Evolutionary conservation across 805 yeast species (phyloP).

Genomic region (Nematodospora valgi): DNA sequence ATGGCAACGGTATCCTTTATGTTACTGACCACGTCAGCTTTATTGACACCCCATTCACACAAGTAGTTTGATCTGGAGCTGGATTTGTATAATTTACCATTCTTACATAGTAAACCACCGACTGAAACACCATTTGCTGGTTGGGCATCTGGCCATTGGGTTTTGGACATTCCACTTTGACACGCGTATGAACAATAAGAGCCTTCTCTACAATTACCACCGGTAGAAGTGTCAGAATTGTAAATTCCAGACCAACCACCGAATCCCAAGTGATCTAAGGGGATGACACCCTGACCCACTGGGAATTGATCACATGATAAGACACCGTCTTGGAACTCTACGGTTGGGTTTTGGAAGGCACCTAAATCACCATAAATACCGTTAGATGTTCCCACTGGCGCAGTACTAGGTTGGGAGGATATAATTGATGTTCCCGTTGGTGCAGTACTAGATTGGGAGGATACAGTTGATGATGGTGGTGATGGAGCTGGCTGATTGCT

Average conservation of each 20-base stretch:
- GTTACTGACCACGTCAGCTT: constrained; percentile 53
- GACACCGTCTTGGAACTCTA: constrained; percentile 65
- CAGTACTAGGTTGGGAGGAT: constrained; percentile 8
- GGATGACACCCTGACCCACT: constrained; percentile 68
- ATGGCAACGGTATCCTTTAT: constrained; percentile 54
- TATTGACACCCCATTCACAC: constrained; percentile 62
- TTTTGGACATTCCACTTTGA: constrained; percentile 77
- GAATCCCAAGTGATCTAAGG: constrained; percentile 38
- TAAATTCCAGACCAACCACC: constrained; percentile 46
- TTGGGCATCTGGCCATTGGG: constrained; percentile 72
- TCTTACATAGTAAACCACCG: constrained; percentile 65
- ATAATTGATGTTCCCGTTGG: constrained; percentile 5
- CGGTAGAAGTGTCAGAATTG: constrained; percentile 45
- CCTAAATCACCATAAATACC: constrained; percentile 49
- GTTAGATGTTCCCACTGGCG: constrained; percentile 3
- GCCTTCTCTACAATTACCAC: constrained; percentile 54
- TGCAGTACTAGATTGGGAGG: constrained; percentile 9
- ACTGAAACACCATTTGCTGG: constrained; percentile 67
- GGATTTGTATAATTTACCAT: constrained; percentile 61
- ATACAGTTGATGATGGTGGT: constrained; percentile 12
- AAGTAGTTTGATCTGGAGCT: constrained; percentile 48
- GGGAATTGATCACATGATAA: constrained; percentile 68
- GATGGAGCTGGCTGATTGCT: constrained; percentile 20
- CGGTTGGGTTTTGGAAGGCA: constrained; percentile 46
- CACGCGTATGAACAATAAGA: constrained; percentile 76